These are phyloP conservation scores for Lactarius sanguifluus DNA, from an alignment of 768 basidiomycete genomes.

Conservation along the genomic window DNA sequence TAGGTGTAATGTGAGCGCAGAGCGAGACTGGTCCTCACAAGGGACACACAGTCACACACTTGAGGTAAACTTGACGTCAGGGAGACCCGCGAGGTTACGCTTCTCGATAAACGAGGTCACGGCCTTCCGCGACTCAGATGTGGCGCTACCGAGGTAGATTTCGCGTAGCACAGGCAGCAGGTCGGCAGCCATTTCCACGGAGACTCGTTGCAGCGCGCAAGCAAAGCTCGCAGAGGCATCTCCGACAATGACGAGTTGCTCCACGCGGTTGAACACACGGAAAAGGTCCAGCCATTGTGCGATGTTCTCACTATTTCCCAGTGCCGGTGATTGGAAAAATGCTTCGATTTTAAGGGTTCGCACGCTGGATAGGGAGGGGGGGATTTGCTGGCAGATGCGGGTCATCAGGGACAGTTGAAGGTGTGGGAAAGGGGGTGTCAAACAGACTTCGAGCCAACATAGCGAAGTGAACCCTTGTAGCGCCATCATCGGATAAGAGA, in stretches of 20 bases:
- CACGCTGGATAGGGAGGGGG: neutral
- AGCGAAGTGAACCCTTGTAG: too few relatives aligned
- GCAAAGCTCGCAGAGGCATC: neutral
- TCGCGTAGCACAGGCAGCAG: constrained; percentile 6
- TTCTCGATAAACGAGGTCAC: neutral
- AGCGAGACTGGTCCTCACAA: too few relatives aligned
- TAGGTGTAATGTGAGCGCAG: too few relatives aligned
- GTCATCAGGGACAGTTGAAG: neutral
- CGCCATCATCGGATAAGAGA: neutral
- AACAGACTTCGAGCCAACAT: too few relatives aligned
- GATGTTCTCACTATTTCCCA: too few relatives aligned
- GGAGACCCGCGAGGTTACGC: neutral
- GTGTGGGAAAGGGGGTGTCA: too few relatives aligned
- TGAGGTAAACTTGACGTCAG: neutral
- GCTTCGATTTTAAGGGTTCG: neutral
- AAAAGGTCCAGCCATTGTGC: neutral
- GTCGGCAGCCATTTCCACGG: neutral
- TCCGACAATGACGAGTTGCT: neutral
- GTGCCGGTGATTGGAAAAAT: too few relatives aligned
- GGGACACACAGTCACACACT: too few relatives aligned
- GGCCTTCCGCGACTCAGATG: neutral
- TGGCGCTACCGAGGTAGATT: neutral
- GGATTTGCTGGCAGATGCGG: constrained; percentile 1
- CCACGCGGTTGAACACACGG: neutral
- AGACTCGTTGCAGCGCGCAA: neutral